phyloP scores from a whole-genome alignment of 2,329 filamentous ascomycete genomes.

The Aspergillus persii region DNA sequence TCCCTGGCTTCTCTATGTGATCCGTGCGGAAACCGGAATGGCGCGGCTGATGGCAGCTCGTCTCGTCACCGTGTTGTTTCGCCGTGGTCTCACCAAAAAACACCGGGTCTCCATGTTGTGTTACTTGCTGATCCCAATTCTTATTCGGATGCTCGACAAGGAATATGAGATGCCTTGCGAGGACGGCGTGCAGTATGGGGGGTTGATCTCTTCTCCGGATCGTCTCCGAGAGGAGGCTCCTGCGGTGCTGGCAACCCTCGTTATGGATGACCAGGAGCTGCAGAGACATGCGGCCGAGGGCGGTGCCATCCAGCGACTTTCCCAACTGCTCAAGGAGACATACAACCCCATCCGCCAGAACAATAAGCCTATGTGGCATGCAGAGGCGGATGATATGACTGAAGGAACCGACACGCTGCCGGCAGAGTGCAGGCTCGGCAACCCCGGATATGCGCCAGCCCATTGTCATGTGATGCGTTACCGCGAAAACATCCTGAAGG shows the following conservation, averaged over 20 bases:
- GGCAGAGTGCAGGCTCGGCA: constrained; percentile 54
- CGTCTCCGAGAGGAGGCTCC: constrained; percentile 69
- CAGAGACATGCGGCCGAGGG: constrained; percentile 80
- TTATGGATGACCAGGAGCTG: constrained; percentile 73
- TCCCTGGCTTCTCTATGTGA: constrained; percentile 68
- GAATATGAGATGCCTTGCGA: constrained; percentile 41
- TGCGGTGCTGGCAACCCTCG: constrained; percentile 71
- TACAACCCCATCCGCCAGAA: constrained; percentile 58
- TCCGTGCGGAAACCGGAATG: constrained; percentile 57
- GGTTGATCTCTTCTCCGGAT: constrained; percentile 44
- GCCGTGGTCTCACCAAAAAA: constrained; percentile 64
- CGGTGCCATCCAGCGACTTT: constrained; percentile 59
- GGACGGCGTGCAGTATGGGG: constrained; percentile 38
- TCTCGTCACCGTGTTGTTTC: constrained; percentile 67
- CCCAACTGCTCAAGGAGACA: constrained; percentile 63
- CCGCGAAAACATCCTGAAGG: constrained; percentile 72
- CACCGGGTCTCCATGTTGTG: constrained; percentile 64
- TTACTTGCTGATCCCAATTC: constrained; percentile 66
- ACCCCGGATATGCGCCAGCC: constrained; percentile 60
- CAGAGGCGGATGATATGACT: constrained; percentile 29
- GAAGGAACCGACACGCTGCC: constrained; percentile 21
- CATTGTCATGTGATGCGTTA: constrained; percentile 69
- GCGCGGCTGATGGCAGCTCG: constrained; percentile 67
- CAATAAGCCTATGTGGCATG: constrained; percentile 56
- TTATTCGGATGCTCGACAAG: constrained; percentile 65